phyloP scores from a whole-genome alignment of 2,329 filamentous ascomycete genomes.

The Colletotrichum trifolii region DNA sequence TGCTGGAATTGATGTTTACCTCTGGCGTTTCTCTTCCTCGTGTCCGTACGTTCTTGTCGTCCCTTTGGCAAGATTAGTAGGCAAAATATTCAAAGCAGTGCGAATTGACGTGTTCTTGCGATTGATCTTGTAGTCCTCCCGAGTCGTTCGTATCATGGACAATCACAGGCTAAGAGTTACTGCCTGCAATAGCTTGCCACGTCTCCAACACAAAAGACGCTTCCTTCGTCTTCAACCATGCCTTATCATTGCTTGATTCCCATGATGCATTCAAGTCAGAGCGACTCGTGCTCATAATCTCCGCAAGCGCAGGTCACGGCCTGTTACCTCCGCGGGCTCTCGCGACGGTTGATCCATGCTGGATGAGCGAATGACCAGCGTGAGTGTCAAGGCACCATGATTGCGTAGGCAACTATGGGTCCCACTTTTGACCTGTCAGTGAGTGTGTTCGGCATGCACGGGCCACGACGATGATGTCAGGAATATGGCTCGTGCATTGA shows the following conservation, averaged over 20 bases:
- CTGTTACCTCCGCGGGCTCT: background rate
- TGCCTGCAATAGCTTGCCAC: too few relatives aligned
- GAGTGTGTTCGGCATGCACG: background rate
- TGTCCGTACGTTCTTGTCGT: background rate
- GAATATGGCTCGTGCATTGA: background rate
- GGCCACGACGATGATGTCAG: background rate
- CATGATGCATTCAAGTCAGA: background rate
- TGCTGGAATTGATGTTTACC: background rate
- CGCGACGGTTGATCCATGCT: background rate
- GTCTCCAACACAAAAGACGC: too few relatives aligned
- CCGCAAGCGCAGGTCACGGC: background rate
- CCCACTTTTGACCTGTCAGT: too few relatives aligned
- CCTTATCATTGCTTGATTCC: too few relatives aligned
- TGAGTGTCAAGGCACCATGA: background rate
- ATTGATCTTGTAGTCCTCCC: background rate
- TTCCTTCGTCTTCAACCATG: too few relatives aligned
- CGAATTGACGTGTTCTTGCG: background rate
- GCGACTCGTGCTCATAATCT: background rate
- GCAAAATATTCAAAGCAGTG: background rate
- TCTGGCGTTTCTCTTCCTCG: background rate
- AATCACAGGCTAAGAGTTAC: too few relatives aligned
- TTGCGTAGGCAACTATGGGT: too few relatives aligned
- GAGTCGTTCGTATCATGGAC: background rate
- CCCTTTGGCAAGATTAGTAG: background rate
- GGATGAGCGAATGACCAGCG: background rate